A percentile compares a stretch with the other conserved stretches of the same genome.
phyloP scores from a whole-genome alignment of 345 rosid species.

The Limnanthes douglasii region DNA sequence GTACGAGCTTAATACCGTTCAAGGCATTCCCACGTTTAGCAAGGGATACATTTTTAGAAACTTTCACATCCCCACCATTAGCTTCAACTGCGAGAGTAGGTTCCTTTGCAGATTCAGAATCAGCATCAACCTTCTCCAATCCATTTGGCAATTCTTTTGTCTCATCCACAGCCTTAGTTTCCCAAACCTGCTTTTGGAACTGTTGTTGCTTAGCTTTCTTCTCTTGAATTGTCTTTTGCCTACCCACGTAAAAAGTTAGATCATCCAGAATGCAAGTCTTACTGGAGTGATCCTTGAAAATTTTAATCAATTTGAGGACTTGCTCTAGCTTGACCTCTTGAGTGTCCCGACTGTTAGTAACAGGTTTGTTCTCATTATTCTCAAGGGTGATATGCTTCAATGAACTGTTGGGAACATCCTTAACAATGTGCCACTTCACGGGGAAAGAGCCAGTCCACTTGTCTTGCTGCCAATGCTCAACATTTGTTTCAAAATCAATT shows the following conservation, averaged over 20 bases:
- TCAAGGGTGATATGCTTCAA: conserved; percentile 80
- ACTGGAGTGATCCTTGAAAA: conserved; percentile 64
- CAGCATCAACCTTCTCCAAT: too few relatives aligned
- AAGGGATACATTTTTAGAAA: too few relatives aligned
- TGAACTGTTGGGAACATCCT: conserved; percentile 87
- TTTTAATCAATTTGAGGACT: conserved; percentile 63
- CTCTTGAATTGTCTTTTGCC: conserved; percentile 70
- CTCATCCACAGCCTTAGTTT: not conserved
- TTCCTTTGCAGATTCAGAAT: not conserved
- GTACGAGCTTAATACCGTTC: too few relatives aligned
- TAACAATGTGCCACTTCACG: conserved; percentile 83
- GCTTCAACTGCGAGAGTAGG: too few relatives aligned
- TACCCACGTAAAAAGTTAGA: conserved; percentile 65
- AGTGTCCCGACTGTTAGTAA: conserved; percentile 88
- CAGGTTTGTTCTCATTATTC: conserved; percentile 95
- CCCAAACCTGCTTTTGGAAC: conserved; percentile 45
- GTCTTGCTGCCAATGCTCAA: conserved; percentile 92
- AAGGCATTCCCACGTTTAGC: too few relatives aligned
- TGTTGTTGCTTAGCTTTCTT: conserved; percentile 70
- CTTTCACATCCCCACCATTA: too few relatives aligned
- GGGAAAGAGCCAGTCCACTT: conserved; percentile 97
- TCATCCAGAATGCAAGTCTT: conserved; percentile 86
- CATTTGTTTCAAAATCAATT: conserved; percentile 67
- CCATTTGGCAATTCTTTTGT: too few relatives aligned
- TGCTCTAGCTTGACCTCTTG: conserved; percentile 83